Percentiles rank a stretch among this genome's conserved stretches.
These are phyloP conservation scores for Pisolithus tinctorius DNA, from an alignment of 768 basidiomycete genomes.

Conservation along the genomic window DNA sequence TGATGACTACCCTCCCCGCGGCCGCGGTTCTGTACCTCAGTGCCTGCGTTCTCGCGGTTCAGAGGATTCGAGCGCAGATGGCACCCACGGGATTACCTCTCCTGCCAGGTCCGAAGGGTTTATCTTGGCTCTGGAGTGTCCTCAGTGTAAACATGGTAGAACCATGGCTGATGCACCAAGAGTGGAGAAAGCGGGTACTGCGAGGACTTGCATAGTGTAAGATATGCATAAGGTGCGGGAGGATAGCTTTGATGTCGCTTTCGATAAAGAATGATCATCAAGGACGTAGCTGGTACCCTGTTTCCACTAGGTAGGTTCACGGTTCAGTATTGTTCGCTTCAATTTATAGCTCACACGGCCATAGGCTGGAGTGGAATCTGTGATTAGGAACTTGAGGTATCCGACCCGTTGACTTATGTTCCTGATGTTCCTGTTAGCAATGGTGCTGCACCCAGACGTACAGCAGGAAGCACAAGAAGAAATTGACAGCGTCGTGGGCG, in stretches of 20 bases:
- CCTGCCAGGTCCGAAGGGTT: constrained; percentile 46
- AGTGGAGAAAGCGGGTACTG: constrained; percentile 26
- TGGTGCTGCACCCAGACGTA: too few species aligned
- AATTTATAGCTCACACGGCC: background rate
- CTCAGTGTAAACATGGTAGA: constrained; percentile 12
- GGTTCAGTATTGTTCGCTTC: background rate
- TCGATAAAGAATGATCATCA: constrained; percentile 8
- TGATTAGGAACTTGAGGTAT: constrained; percentile 1
- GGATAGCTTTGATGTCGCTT: background rate
- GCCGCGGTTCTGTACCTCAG: too few species aligned
- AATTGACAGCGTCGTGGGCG: too few species aligned
- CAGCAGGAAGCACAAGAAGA: too few species aligned
- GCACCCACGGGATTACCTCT: too few species aligned
- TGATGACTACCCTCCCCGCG: too few species aligned
- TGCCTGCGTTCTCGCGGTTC: too few species aligned
- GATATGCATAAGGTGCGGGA: too few species aligned
- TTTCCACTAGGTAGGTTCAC: constrained; percentile 13
- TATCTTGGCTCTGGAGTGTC: constrained; percentile 26
- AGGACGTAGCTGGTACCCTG: constrained; percentile 14
- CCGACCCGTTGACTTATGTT: background rate
- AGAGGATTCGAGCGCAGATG: too few species aligned
- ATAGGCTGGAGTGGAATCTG: constrained; percentile 21
- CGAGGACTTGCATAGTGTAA: constrained; percentile 3
- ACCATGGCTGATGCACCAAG: constrained; percentile 28
- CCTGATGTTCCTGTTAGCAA: too few species aligned